Base-by-base conservation (phyloP, 2,329 filamentous ascomycete genomes). In the Penicillium sp. region DNA sequence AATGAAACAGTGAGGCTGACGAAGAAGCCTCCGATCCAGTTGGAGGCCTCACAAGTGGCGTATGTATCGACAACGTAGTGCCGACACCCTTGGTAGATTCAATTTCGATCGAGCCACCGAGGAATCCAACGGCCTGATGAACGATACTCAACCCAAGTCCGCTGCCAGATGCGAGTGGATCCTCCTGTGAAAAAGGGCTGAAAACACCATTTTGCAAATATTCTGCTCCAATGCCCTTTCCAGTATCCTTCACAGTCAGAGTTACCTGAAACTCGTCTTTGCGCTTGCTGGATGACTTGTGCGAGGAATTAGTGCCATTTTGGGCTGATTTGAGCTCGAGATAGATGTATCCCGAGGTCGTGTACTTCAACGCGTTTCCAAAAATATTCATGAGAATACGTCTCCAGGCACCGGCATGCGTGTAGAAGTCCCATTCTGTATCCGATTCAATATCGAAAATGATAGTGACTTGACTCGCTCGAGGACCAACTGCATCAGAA, bases 351-450 rank as follows among this genome's bases (percentile, higher is more conserved):
- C 80, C 78, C 4, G 68, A 59, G 1, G 63, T 59, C 0, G 77
- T 81, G 59, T 81, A 80, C 57, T 81, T 82, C 9, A 82, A 65
- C 0, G 79, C 72, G 64, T 82, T 82, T 3, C 77, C 76, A 10
- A 81, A 74, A 2, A 81, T 55, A 53, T 81, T 81, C 75, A 79
- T 80, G 27, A 80, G 69, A 27, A 82, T 74, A 3, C 78, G 70
- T 48, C 76, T 75, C 68, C 79, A 78, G 3, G 76, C 77, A 6
- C 80, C 80, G 1, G 77, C 72, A 25, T 81, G 76, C 0, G 77
- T 78, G 8, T 69, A 68, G 23, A 80, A 80, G 1, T 65, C 62
- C 79, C 81, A 83, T 21, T 70, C 67, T 27, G 62, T 62, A 29
- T 68, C 63, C 1, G 66, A 63, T n/a, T 80, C 73, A 21, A 81